These are phyloP conservation scores for Mariannaea elegans DNA, from an alignment of 2,329 filamentous ascomycete genomes.

Conservation along the genomic window DNA sequence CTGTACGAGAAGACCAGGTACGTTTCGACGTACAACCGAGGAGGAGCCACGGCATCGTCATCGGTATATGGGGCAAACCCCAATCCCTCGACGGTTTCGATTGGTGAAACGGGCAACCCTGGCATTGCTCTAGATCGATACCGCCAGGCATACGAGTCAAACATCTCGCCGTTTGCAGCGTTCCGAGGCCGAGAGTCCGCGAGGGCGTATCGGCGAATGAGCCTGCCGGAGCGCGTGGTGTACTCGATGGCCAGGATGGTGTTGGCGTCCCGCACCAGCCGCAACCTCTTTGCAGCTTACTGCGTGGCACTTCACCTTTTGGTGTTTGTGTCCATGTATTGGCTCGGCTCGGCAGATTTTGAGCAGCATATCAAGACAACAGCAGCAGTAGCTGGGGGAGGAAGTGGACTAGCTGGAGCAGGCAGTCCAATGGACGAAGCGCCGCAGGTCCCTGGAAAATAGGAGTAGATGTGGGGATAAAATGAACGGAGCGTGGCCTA, in stretches of 20 bases:
- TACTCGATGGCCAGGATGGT: constrained; percentile 93
- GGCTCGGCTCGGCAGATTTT: constrained; percentile 75
- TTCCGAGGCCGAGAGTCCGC: constrained; percentile 94
- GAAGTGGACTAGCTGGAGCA: constrained; percentile 32
- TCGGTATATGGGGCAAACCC: constrained; percentile 76
- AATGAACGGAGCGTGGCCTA: constrained; percentile 5
- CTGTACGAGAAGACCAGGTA: constrained; percentile 98
- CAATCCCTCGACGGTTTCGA: constrained; percentile 76
- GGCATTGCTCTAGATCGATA: constrained; percentile 84
- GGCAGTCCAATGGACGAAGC: constrained; percentile 40
- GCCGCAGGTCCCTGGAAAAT: constrained; percentile 38
- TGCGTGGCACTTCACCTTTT: constrained; percentile 88
- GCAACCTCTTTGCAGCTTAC: constrained; percentile 94
- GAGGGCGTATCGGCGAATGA: constrained; percentile 92
- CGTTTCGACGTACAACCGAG: constrained; percentile 89
- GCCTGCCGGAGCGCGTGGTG: constrained; percentile 85
- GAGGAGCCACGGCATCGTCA: constrained; percentile 66
- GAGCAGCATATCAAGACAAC: constrained; percentile 67
- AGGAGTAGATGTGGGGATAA: constrained; percentile 13
- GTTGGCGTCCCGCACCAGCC: constrained; percentile 85
- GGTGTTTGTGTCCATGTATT: constrained; percentile 88
- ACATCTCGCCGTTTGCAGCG: constrained; percentile 93
- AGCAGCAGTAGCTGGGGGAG: constrained; percentile 48
- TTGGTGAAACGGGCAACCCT: constrained; percentile 64
- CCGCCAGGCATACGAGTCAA: constrained; percentile 90